Base-by-base conservation (phyloP, 805 yeast genomes). In the Maudiozyma pseudohumilis region DNA sequence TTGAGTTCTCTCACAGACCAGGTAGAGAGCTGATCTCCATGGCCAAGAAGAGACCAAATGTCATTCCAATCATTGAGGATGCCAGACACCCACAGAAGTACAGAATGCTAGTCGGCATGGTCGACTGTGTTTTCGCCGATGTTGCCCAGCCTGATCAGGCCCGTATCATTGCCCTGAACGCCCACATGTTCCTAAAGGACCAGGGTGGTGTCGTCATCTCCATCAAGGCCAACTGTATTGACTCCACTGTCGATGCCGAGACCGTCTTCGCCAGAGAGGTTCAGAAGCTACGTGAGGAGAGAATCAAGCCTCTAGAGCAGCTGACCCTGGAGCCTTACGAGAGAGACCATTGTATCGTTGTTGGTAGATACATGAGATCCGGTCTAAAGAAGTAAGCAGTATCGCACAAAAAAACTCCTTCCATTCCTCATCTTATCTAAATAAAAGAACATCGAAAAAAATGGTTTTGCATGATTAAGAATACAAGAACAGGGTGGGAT, bases 111-210 rank as follows among this genome's bases (percentile, higher is more conserved):
- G 74, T 92, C 47, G 95, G 96, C 59, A 92, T 92, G 98, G 98
- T 92, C 50, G 98, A 92, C 67, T 85, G 78, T 62, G 97, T 92
- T 44, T 92, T 92, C 61, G 98, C 98, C 46, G 98, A 92, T 75
- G 98, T 92, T 64, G 98, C 98, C 50, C 98, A 92, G 74, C 98
- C 98, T 31, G 98, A 92, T 71, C 98, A 92, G 74, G 98, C 98
- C 54, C 94, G 98, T 82, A 92, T 92, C 63, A 89, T 92, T 65
- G 98, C 97, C 38, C 78, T 92, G 64, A 92, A 92, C 77, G 80
- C 97, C 41, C 98, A 92, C 68, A 74, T 89, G 76, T 92, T 92
- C 82, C 76, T 92, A 64, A 92, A 92, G 69, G 96, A 92, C 67
- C 87, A 81, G 68, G 98, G 98, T 69, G 95, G 95, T 63, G 98